Percentiles rank a stretch among this genome's conserved stretches.
These are phyloP conservation scores for Aspergillus luchuensis DNA, from an alignment of 2,329 filamentous ascomycete species.

Conservation along the genomic window DNA sequence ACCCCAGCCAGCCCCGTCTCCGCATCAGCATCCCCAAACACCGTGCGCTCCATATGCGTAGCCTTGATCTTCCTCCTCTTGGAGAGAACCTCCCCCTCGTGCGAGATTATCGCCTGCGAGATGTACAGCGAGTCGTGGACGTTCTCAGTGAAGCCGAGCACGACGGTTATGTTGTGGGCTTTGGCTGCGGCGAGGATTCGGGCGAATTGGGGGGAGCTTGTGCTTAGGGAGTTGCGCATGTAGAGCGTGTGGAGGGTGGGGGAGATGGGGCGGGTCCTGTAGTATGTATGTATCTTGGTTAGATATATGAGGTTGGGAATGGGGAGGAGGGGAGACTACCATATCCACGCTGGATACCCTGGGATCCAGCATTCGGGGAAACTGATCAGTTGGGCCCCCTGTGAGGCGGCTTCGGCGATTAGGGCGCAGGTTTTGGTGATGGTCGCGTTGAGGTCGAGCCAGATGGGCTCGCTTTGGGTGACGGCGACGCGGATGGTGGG, in stretches of 20 bases:
- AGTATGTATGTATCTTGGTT: neutral
- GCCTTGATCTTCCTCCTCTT: slow-evolving; percentile 56
- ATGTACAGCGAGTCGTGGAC: slow-evolving; percentile 47
- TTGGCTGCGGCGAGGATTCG: slow-evolving; percentile 37
- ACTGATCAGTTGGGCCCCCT: slow-evolving; percentile 57
- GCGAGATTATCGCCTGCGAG: slow-evolving; percentile 49
- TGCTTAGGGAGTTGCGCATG: slow-evolving; percentile 33
- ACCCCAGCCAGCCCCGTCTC: slow-evolving; percentile 43
- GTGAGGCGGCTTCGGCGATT: slow-evolving; percentile 57
- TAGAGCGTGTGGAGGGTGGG: slow-evolving; percentile 33
- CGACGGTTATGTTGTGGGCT: slow-evolving; percentile 43
- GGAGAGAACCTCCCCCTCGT: slow-evolving; percentile 43
- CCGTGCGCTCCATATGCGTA: slow-evolving; percentile 55
- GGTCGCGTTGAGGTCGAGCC: slow-evolving; percentile 58
- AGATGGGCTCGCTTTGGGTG: slow-evolving; percentile 59
- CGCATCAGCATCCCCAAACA: slow-evolving; percentile 52
- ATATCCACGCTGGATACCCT: slow-evolving; percentile 54
- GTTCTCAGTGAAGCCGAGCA: slow-evolving; percentile 49
- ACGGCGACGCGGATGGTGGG: slow-evolving; percentile 6
- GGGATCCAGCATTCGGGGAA: slow-evolving; percentile 60
- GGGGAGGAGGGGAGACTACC: slow-evolving; percentile 19
- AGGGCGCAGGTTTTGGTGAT: slow-evolving; percentile 60
- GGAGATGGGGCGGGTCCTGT: slow-evolving; percentile 38
- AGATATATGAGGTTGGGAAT: no score
- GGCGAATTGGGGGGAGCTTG: slow-evolving; percentile 40